Evolutionary conservation across 2,329 filamentous ascomycete genomes (phyloP), one percentile per base, ranked within the genome.

Genomic region (Emergomyces africanus): DNA sequence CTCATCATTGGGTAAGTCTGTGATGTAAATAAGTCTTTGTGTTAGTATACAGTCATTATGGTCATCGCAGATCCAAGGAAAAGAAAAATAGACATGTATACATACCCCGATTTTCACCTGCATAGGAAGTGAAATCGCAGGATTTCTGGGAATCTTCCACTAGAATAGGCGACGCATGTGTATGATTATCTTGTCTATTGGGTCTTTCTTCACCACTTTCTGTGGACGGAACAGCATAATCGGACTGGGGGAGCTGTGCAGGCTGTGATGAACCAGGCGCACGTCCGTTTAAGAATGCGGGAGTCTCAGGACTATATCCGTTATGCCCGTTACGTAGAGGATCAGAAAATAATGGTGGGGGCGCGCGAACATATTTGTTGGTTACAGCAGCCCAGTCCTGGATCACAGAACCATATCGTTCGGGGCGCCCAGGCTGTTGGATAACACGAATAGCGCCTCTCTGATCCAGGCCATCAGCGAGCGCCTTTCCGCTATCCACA

Each of bases 401-500:
- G 2, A 65, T 61, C 5, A 74, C 70, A 1, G 73, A 74, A 5
- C 67, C 64, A 53, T 69, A 72, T 30, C 72, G 66, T 15, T 65
- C 59, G 0, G 64, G 58, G 35, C 67, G 60, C 1, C 65, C 54
- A 9, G 71, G 69, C 20, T 66, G 69, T 57, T 70, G 71, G 33
- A 73, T 61, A 14, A 74, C 71, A 12, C 70, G 68, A 2, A 74
- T 66, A 1, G 64, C 66, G 5, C 64, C 69, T 12, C 66, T 65
- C 63, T 75, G 72, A 61, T 75, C 72, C 37, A 65, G 63, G 6
- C 69, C 69, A 48, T 74, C 72, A 2, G 64, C 37, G 10, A 59
- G 64, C 5, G 69, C 71, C 50, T 70, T 71, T 1, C 72, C 72
- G 44, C 62, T 67, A 57, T 75, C 67, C 15, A 75, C 68, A 57